These are phyloP conservation scores for Vitis amurensis DNA, from an alignment of 164 flowering plant species.

Conservation along the genomic window DNA sequence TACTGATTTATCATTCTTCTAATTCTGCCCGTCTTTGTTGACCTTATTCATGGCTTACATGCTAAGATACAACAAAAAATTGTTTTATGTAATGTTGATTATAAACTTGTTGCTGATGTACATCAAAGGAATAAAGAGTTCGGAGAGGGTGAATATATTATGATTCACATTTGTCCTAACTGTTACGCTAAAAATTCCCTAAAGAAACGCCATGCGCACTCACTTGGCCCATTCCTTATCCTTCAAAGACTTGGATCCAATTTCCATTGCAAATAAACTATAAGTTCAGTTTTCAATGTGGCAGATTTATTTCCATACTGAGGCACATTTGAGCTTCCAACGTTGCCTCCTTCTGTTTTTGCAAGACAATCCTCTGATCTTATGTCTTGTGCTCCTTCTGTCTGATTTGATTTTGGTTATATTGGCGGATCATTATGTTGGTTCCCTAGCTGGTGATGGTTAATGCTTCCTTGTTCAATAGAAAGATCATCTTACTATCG, in stretches of 20 bases:
- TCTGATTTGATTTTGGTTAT: too few relatives aligned
- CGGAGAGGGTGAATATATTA: background rate
- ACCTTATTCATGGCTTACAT: background rate
- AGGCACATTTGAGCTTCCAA: background rate
- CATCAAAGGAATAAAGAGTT: background rate
- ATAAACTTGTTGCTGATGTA: background rate
- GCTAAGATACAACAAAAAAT: background rate
- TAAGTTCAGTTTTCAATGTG: too few relatives aligned
- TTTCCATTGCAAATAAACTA: too few relatives aligned
- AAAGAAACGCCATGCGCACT: background rate
- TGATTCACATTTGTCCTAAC: background rate
- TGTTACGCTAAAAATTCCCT: background rate
- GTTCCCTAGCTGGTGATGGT: too few relatives aligned
- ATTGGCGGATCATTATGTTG: too few relatives aligned
- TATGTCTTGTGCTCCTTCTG: too few relatives aligned
- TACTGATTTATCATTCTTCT: too few relatives aligned
- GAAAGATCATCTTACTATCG: too few relatives aligned
- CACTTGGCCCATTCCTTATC: background rate
- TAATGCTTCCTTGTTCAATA: too few relatives aligned
- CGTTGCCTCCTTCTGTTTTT: background rate
- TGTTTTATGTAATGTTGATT: conserved; percentile 1
- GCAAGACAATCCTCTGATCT: background rate
- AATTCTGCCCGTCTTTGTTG: too few relatives aligned
- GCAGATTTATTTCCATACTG: background rate
- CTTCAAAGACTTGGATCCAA: too few relatives aligned